Evolutionary conservation across 225 moss, liverwort and hornwort genomes (phyloP).

Genomic region (Neckera pumila): DNA sequence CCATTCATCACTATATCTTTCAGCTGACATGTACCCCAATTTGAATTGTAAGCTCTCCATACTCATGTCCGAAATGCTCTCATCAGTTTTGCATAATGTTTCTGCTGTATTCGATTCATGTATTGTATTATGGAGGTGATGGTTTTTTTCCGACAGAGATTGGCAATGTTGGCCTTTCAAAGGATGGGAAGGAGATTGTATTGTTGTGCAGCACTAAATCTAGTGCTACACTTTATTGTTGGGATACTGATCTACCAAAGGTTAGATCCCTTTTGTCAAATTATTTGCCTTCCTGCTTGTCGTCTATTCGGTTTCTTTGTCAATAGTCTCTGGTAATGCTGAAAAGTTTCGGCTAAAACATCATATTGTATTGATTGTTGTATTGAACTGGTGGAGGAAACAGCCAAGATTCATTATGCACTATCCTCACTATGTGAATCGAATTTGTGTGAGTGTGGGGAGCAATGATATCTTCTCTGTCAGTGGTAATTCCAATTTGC

Average conservation of each 20-base stretch:
- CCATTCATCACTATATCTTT: background rate
- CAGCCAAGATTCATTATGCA: constrained; percentile 18
- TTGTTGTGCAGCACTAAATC: background rate
- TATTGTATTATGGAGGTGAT: background rate
- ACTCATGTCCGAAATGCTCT: background rate
- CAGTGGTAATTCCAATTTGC: constrained; percentile 7
- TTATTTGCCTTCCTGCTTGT: background rate
- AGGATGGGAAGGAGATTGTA: constrained; percentile 25
- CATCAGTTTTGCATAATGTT: background rate
- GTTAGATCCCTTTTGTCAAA: background rate
- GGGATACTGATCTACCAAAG: constrained; percentile 13
- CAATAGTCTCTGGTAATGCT: background rate
- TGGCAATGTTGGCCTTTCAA: constrained; percentile 19
- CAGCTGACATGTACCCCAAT: background rate
- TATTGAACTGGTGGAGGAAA: background rate
- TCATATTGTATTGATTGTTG: background rate
- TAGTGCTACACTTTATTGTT: constrained; percentile 21
- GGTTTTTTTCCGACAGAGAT: background rate
- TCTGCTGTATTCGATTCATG: background rate
- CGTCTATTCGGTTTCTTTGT: background rate
- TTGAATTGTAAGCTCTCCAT: background rate
- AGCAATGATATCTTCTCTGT: constrained; percentile 27
- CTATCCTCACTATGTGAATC: constrained; percentile 20
- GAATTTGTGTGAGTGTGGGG: constrained; percentile 19
- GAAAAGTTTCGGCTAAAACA: background rate